A percentile compares a stretch with the other conserved stretches of the same genome.
Evolutionary conservation across 495 filamentous ascomycete genomes (phyloP).

Genomic region (Podospora didyma): DNA sequence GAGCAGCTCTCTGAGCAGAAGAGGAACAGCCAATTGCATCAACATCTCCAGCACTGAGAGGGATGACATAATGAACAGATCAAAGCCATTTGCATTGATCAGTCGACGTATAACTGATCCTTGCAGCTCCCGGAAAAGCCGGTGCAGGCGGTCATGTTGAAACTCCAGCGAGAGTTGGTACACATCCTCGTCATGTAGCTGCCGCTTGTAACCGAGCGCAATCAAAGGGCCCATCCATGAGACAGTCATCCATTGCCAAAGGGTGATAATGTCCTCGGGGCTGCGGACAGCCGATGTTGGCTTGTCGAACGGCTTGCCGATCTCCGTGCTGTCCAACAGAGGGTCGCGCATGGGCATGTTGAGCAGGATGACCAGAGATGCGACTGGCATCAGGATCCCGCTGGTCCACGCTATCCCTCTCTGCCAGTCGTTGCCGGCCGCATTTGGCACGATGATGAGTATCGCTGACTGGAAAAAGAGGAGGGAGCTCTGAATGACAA

Average conservation of each 20-base stretch:
- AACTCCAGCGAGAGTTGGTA: slow-evolving; percentile 74
- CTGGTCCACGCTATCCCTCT: slow-evolving; percentile 3
- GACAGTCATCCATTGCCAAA: slow-evolving; percentile 80
- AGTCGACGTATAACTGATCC: slow-evolving; percentile 69
- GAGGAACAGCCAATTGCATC: slow-evolving; percentile 60
- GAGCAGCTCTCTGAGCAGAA: slow-evolving; percentile 69
- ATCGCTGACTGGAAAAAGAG: slow-evolving; percentile 15
- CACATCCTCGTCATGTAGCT: slow-evolving; percentile 72
- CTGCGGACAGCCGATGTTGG: slow-evolving; percentile 62
- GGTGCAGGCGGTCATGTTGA: slow-evolving; percentile 67
- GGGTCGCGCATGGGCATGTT: slow-evolving; percentile 70
- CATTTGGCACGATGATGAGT: slow-evolving; percentile 9
- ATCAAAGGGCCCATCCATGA: slow-evolving; percentile 81
- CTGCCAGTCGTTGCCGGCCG: slow-evolving; percentile 2
- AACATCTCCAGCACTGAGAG: slow-evolving; percentile 59
- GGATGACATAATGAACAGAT: slow-evolving; percentile 61
- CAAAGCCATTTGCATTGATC: slow-evolving; percentile 67
- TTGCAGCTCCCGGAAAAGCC: slow-evolving; percentile 64
- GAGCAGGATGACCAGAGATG: slow-evolving; percentile 50
- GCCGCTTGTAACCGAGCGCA: slow-evolving; percentile 51
- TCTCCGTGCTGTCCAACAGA: slow-evolving; percentile 51
- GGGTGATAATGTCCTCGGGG: slow-evolving; percentile 74
- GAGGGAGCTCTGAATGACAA: slow-evolving; percentile 18
- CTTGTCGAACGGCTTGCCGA: slow-evolving; percentile 52
- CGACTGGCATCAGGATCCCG: slow-evolving; percentile 13